Percentiles rank a stretch among this genome's conserved stretches.
Conservation (phyloP, 2,329 filamentous ascomycete genomes). For the Microcera coccophila region DNA sequence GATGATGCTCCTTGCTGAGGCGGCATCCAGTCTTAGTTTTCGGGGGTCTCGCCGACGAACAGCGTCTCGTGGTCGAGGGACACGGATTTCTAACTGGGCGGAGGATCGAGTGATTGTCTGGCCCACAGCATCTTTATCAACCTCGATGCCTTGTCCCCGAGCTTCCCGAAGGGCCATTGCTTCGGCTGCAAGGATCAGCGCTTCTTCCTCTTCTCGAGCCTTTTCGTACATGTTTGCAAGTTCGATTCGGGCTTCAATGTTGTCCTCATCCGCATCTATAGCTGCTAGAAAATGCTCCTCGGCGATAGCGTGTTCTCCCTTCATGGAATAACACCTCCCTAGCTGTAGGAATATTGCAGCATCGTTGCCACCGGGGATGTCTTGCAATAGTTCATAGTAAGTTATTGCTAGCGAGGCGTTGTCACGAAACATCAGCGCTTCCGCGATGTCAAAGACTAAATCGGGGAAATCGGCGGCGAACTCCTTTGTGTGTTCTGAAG, state of each 20-base stretch:
- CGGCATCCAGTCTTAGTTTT: conserved; percentile 6
- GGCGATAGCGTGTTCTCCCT: conserved; percentile 62
- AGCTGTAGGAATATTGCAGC: conserved; percentile 51
- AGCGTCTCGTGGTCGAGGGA: conserved; percentile 6
- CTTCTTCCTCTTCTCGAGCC: conserved; percentile 67
- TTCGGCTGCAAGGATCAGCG: conserved; percentile 72
- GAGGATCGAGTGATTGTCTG: not conserved
- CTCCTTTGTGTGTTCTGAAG: conserved; percentile 44
- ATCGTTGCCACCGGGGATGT: conserved; percentile 47
- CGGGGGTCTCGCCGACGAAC: conserved; percentile 11
- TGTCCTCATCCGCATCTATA: conserved; percentile 65
- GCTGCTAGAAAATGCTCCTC: conserved; percentile 74
- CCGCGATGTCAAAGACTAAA: conserved; percentile 67
- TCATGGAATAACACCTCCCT: conserved; percentile 65
- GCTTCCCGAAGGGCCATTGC: conserved; percentile 61
- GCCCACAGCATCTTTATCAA: conserved; percentile 5
- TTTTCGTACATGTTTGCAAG: conserved; percentile 82
- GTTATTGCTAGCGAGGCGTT: conserved; percentile 41
- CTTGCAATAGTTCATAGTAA: conserved; percentile 54
- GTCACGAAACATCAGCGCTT: conserved; percentile 37
- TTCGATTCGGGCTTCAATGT: conserved; percentile 72
- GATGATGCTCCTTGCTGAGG: conserved; percentile 24
- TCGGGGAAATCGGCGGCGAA: conserved; percentile 66
- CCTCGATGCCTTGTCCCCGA: conserved; percentile 32
- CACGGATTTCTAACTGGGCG: not conserved